Percentiles rank a stretch among this genome's conserved stretches.
These are phyloP conservation scores for Suillus lakei DNA, from an alignment of 768 basidiomycete genomes.

Conservation along the genomic window DNA sequence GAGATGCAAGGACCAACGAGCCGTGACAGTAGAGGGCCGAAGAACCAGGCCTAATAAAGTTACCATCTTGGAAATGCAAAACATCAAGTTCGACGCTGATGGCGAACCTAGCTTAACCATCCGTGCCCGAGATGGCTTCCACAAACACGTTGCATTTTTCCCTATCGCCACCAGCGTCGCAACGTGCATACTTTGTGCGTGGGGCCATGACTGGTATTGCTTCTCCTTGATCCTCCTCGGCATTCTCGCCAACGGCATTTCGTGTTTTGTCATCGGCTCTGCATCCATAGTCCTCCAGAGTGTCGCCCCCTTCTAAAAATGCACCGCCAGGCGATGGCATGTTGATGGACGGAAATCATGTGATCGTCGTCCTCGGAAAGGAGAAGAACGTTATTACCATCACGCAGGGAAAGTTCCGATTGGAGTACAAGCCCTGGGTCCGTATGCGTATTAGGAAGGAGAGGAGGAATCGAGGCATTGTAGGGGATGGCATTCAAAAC, in stretches of 20 bases:
- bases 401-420: constrained; percentile 22
- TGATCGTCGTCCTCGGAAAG: constrained; percentile 20
- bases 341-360: constrained; percentile 10
- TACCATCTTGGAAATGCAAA: constrained; percentile 23
- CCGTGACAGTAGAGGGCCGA: constrained; percentile 17
- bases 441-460: constrained; percentile 12
- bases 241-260: constrained; percentile 33
- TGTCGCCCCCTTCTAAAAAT: constrained; percentile 8
- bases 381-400: constrained; percentile 21
- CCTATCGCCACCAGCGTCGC: constrained; percentile 31
- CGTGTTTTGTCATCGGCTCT: constrained; percentile 30
- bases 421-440: constrained; percentile 22
- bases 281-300: constrained; percentile 15
- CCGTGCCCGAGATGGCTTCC: constrained; percentile 11
- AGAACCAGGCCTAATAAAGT: constrained; percentile 23
- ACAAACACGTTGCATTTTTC: constrained; percentile 18
- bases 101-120: constrained; percentile 4
- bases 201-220: constrained; percentile 35
- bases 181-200: constrained; percentile 27
- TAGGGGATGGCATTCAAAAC: background rate
- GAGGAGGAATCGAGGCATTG: background rate
- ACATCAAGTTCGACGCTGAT: constrained; percentile 11
- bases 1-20: constrained; percentile 14
- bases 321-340: constrained; percentile 23
- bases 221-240: constrained; percentile 35